Conservation (phyloP, 2,329 filamentous ascomycete genomes). For the Alternaria viburni region DNA sequence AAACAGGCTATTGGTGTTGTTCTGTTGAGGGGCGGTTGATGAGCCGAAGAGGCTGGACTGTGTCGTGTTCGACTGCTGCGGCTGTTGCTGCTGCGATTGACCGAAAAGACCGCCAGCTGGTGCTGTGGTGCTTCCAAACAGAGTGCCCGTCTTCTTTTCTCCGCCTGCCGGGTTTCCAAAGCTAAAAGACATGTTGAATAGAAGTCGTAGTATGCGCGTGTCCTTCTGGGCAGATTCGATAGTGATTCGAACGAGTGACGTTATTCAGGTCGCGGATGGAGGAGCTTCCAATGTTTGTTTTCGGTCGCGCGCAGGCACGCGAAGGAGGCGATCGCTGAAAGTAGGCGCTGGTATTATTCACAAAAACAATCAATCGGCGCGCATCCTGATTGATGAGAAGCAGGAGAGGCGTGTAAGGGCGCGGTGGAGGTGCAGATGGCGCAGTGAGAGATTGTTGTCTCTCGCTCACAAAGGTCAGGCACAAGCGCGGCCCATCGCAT, state of each 20-base stretch:
- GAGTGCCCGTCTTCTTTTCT: slow-evolving; percentile 46
- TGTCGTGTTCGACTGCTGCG: slow-evolving; percentile 14
- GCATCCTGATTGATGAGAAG: slow-evolving; percentile 13
- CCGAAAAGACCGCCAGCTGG: slow-evolving; percentile 50
- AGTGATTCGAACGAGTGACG: slow-evolving; percentile 1
- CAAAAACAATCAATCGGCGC: slow-evolving; percentile 14
- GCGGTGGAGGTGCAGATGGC: slow-evolving; percentile 13
- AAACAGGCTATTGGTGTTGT: slow-evolving; percentile 33
- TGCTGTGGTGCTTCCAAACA: slow-evolving; percentile 45
- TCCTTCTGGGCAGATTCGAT: not conserved
- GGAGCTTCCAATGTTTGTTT: slow-evolving; percentile 20
- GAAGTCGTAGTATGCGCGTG: not conserved
- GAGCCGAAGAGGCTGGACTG: slow-evolving; percentile 31
- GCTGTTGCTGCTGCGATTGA: slow-evolving; percentile 37
- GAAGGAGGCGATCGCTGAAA: slow-evolving; percentile 1
- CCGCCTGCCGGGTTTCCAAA: slow-evolving; percentile 33
- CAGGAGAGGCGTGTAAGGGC: slow-evolving; percentile 6
- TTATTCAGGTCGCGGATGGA: slow-evolving; percentile 1
- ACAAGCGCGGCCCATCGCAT: slow-evolving; percentile 18
- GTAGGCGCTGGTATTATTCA: not conserved
- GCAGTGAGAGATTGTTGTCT: slow-evolving; percentile 17
- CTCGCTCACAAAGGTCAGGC: slow-evolving; percentile 21
- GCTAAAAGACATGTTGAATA: slow-evolving; percentile 38
- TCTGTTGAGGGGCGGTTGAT: slow-evolving; percentile 22
- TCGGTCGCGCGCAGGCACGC: slow-evolving; percentile 23